Base-by-base conservation (phyloP, 2,329 filamentous ascomycete genomes). In the Ramularia endophylla region DNA sequence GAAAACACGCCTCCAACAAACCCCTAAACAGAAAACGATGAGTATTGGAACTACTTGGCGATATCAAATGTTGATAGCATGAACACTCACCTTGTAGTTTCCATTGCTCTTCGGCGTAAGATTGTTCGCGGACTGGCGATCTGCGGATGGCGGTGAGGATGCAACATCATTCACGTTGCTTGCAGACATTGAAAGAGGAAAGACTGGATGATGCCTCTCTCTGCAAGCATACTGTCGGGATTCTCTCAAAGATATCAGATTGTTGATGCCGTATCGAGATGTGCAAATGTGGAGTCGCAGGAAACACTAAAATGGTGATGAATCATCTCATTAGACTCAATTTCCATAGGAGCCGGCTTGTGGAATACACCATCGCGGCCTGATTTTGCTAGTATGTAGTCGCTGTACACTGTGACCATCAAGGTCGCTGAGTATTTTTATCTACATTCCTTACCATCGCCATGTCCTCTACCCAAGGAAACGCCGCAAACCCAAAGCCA, bases 1-100 rank as follows among this genome's bases (percentile, higher is more conserved):
- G 87, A 94, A 61, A 95, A 95, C 5, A 95, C 80, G n/a, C 92
- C 92, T 1, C 87, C 92, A 19, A 95, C 87, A 62, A 97, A 98
- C n/a, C 90, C 92, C 11, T 25, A n/a, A n/a, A n/a, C n/a, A n/a
- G n/a, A n/a, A n/a, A n/a, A n/a, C n/a, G n/a, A n/a, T n/a, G n/a
- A n/a, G n/a, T n/a, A n/a, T n/a, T n/a, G n/a, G n/a, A n/a, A n/a
- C n/a, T n/a, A n/a, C n/a, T n/a, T n/a, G n/a, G n/a, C n/a, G n/a
- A n/a, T n/a, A n/a, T n/a, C n/a, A n/a, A n/a, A n/a, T n/a, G n/a
- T n/a, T n/a, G n/a, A n/a, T n/a, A n/a, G n/a, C n/a, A n/a, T n/a
- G n/a, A n/a, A n/a, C n/a, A n/a, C n/a, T n/a, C n/a, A n/a, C n/a
- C 58, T 87, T 89, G 72, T 95, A 97, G 61, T 85, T 83, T 53